phyloP scores from a whole-genome alignment of 345 rosid genomes.

The Eucalyptus sideroxylon region DNA sequence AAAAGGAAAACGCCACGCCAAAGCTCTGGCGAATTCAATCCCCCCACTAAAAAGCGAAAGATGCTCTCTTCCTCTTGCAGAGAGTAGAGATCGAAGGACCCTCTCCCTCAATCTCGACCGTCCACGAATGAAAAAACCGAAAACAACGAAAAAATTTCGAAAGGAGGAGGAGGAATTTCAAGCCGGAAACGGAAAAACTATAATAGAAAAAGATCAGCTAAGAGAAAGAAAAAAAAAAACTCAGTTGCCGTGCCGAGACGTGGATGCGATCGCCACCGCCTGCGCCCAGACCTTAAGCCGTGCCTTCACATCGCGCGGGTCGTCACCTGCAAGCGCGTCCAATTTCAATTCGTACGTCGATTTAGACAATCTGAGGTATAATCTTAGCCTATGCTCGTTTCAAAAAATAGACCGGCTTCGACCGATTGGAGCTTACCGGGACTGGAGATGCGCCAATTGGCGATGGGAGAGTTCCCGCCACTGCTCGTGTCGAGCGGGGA shows the following conservation, averaged over 20 bases:
- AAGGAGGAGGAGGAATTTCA: background rate
- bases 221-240: background rate
- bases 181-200: background rate
- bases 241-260: constrained; percentile 7
- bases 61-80: background rate
- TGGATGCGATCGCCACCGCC: constrained; percentile 70
- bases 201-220: too few relatives aligned
- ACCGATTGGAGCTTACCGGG: constrained; percentile 41
- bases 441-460: constrained; percentile 82
- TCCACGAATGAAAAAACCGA: background rate
- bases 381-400: background rate
- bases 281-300: constrained; percentile 97
- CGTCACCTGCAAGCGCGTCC: constrained; percentile 44
- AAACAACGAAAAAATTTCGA: background rate
- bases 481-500: constrained; percentile 57
- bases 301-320: constrained; percentile 89
- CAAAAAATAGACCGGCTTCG: too few relatives aligned
- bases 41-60: background rate
- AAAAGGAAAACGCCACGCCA: background rate
- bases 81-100: background rate
- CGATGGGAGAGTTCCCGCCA: constrained; percentile 81
- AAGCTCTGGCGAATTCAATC: background rate
- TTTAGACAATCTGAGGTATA: background rate
- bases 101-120: background rate
- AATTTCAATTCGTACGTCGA: background rate